A percentile compares a stretch with the other conserved stretches of the same genome.
Evolutionary conservation across 2,329 filamentous ascomycete species (phyloP).

Genomic region (Colletotrichum theobromicola): DNA sequence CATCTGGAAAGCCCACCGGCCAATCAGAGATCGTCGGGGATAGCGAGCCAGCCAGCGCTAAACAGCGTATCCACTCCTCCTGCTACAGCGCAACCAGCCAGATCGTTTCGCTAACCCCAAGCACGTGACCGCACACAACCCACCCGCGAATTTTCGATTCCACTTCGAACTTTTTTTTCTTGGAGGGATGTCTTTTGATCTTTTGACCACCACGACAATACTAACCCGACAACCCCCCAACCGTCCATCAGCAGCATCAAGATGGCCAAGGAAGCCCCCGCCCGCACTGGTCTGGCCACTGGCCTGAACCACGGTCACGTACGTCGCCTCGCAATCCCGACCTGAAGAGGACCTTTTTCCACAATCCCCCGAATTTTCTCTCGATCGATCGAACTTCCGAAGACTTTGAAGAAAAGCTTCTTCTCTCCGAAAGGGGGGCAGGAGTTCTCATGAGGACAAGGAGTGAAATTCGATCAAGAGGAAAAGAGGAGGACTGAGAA

Average conservation of each 20-base stretch:
- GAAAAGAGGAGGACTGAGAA: background rate
- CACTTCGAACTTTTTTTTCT: slow-evolving; percentile 7
- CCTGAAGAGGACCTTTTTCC: background rate
- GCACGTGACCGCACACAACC: slow-evolving; percentile 32
- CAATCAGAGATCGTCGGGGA: background rate
- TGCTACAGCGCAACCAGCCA: background rate
- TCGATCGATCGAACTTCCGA: background rate
- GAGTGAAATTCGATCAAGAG: background rate
- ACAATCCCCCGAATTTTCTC: background rate
- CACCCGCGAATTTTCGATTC: slow-evolving; percentile 9
- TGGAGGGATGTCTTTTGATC: background rate
- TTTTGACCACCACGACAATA: slow-evolving; percentile 32
- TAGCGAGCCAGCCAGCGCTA: background rate
- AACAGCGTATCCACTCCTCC: background rate
- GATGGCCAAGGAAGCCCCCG: slow-evolving; percentile 67
- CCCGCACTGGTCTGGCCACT: slow-evolving; percentile 63
- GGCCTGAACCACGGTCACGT: slow-evolving; percentile 71
- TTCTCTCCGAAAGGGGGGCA: background rate
- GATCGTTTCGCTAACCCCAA: slow-evolving; percentile 24
- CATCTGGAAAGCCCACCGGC: background rate
- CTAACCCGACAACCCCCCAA: slow-evolving; percentile 29
- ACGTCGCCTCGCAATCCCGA: slow-evolving; percentile 46
- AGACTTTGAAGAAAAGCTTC: background rate
- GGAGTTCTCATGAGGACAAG: background rate
- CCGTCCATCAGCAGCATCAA: slow-evolving; percentile 31